These are phyloP conservation scores for Ustilago hordei DNA, from an alignment of 1,284 basidiomycete genomes.

Conservation along the genomic window DNA sequence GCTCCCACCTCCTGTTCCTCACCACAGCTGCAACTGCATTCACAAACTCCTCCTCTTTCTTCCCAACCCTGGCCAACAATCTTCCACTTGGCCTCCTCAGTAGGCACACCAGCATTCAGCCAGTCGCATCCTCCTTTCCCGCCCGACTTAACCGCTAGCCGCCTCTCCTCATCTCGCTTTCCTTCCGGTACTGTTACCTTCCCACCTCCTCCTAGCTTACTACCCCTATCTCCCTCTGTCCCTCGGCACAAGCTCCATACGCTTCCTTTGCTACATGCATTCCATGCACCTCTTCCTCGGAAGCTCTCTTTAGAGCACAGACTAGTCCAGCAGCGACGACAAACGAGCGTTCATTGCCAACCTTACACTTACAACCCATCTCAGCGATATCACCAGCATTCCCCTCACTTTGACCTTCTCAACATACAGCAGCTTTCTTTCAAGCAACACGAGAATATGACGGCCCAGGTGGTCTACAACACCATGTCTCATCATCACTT, in stretches of 20 bases:
- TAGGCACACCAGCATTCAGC: conserved; percentile 1
- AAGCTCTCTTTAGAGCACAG: conserved; percentile 17
- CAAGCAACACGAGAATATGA: conserved; percentile 18
- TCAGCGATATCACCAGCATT: not conserved
- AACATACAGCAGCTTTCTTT: not conserved
- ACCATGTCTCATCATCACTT: conserved; percentile 44
- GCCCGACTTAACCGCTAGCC: not conserved
- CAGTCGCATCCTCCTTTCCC: not conserved
- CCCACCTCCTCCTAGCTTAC: not conserved
- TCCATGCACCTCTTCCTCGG: conserved; percentile 20
- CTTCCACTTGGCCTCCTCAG: conserved; percentile 5
- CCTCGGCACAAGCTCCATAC: not conserved
- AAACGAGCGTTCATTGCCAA: no score
- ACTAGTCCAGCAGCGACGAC: not conserved
- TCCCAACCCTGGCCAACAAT: not conserved
- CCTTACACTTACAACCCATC: no score
- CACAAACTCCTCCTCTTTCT: not conserved
- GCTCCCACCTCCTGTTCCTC: conserved; percentile 9
- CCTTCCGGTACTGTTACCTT: not conserved
- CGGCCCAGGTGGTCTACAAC: conserved; percentile 40
- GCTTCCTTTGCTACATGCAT: conserved; percentile 6
- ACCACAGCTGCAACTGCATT: not conserved
- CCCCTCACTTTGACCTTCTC: not conserved
- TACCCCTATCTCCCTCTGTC: not conserved
- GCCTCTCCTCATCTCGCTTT: not conserved